phyloP scores from a whole-genome alignment of 176 grass and related monocot genomes.

The Hordeum vulgare region MorexV3_pseudomolecules_assembly NC_058522.1:5270809-5271308 shows the following conservation, averaged over 20 bases:
- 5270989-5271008: not conserved
- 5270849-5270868: not conserved
- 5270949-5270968: not conserved
- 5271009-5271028: not conserved
- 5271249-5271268: too few species aligned
- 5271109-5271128: not conserved
- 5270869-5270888: too few species aligned
- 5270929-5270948: not conserved
- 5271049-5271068: not conserved
- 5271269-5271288: too few species aligned
- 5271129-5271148: not conserved
- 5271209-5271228: too few species aligned
- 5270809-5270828: conserved; percentile 63
- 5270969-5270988: not conserved
- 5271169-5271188: too few species aligned
- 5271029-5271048: not conserved
- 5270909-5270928: too few species aligned
- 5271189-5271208: too few species aligned
- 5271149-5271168: too few species aligned
- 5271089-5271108: not conserved
- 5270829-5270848: conserved; percentile 95
- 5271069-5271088: not conserved
- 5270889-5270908: too few species aligned
- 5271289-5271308: too few species aligned
- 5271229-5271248: too few species aligned